phyloP scores from a whole-genome alignment of 164 flowering plant genomes.

The Stephania japonica region DNA sequence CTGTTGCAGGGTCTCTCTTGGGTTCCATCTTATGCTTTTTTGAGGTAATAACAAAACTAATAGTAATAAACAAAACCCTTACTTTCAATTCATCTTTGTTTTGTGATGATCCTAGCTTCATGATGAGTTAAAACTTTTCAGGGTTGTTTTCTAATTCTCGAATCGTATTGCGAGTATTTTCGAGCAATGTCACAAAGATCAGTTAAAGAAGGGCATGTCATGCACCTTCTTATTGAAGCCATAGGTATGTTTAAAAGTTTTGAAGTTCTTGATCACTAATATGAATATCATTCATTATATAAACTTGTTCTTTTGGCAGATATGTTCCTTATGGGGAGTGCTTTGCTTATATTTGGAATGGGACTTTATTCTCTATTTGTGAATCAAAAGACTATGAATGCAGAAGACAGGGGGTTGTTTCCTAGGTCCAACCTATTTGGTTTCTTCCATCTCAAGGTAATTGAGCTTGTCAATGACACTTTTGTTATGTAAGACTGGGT shows the following conservation, averaged over 20 bases:
- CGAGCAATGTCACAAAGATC: constrained; percentile 30
- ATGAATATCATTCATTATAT: too few species aligned
- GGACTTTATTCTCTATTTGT: constrained; percentile 62
- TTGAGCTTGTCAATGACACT: neutral
- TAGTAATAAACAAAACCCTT: neutral
- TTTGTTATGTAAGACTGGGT: too few species aligned
- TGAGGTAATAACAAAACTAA: constrained; percentile 44
- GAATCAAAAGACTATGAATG: constrained; percentile 29
- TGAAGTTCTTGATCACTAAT: neutral
- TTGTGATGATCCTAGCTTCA: neutral
- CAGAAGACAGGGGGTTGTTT: constrained; percentile 18
- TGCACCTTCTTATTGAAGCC: constrained; percentile 61
- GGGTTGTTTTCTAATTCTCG: constrained; percentile 52
- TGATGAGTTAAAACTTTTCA: constrained; percentile 25
- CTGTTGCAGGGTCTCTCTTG: constrained; percentile 63
- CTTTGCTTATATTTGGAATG: constrained; percentile 62
- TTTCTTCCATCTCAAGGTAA: constrained; percentile 47
- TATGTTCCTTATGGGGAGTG: constrained; percentile 74
- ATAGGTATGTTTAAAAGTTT: constrained; percentile 35
- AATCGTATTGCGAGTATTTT: constrained; percentile 59
- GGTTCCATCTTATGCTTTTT: constrained; percentile 74
- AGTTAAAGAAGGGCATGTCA: constrained; percentile 44
- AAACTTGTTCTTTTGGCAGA: constrained; percentile 36
- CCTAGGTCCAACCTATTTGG: constrained; percentile 53
- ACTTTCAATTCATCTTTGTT: neutral